Conservation (phyloP, 2,329 filamentous ascomycete genomes). For the Phyllosticta paracitricarpa region DNA sequence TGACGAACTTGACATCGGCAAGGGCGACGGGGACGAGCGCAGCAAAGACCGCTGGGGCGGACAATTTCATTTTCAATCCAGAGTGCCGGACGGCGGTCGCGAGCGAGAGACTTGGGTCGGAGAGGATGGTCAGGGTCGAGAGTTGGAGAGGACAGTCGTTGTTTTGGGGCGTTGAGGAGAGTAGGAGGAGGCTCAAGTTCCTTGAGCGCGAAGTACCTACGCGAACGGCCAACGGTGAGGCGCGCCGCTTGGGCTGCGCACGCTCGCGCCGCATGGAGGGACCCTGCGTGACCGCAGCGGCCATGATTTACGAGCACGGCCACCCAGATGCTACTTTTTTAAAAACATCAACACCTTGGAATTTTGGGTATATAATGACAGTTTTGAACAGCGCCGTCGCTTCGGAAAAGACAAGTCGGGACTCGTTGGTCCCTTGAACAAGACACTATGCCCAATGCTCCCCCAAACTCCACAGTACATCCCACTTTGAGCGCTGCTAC, state of each 20-base stretch:
- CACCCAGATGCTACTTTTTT: neutral
- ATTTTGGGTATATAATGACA: neutral
- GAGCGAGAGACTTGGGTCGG: slow-evolving; percentile 1
- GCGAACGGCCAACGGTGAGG: neutral
- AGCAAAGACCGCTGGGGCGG: neutral
- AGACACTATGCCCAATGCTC: neutral
- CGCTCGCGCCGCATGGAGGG: neutral
- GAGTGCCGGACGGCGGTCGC: neutral
- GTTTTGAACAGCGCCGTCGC: slow-evolving; percentile 3
- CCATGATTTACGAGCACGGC: neutral
- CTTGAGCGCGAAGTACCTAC: neutral
- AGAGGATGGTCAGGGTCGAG: neutral
- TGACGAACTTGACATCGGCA: slow-evolving; percentile 46
- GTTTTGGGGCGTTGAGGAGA: neutral
- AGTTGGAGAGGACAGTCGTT: neutral
- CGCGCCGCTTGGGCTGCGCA: neutral
- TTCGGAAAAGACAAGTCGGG: neutral
- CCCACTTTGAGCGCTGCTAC: neutral
- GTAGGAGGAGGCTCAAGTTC: neutral
- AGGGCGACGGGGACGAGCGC: slow-evolving; percentile 31
- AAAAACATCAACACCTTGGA: neutral
- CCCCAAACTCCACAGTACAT: slow-evolving; percentile 4
- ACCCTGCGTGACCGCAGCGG: neutral
- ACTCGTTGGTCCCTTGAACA: neutral
- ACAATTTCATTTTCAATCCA: neutral